Percentiles rank a stretch among this genome's conserved stretches.
These are phyloP conservation scores for Bipolaris bicolor DNA, from an alignment of 2,329 filamentous ascomycete genomes.

Conservation along the genomic window DNA sequence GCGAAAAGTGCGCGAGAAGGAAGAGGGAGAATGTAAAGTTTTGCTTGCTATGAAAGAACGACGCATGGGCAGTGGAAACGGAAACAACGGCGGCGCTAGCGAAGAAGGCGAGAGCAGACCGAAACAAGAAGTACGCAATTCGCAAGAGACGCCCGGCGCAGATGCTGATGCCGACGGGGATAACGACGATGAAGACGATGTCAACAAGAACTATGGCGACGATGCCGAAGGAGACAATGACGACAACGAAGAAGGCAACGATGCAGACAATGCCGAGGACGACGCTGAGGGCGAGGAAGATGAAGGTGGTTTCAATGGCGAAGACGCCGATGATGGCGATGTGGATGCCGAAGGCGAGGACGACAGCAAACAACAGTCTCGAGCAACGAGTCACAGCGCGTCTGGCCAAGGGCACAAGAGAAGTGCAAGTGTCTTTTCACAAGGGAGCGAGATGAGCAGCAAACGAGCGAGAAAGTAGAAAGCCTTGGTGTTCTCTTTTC, in stretches of 20 bases:
- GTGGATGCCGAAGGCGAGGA: conserved; percentile 45
- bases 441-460: conserved; percentile 43
- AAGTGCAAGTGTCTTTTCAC: conserved; percentile 81
- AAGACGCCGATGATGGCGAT: conserved; percentile 37
- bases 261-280: conserved; percentile 44
- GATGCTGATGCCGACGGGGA: conserved; percentile 32
- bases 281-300: conserved; percentile 28
- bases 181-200: conserved; percentile 22
- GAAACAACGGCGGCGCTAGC: conserved; percentile 23
- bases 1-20: conserved; percentile 75
- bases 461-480: conserved; percentile 43
- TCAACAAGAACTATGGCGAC: conserved; percentile 8
- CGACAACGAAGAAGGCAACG: conserved; percentile 26
- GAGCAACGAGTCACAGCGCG: conserved; percentile 33
- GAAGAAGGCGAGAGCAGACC: conserved; percentile 16
- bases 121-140: conserved; percentile 28
- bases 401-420: conserved; percentile 65
- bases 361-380: conserved; percentile 38
- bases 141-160: conserved; percentile 26
- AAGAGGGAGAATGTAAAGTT: conserved; percentile 67
- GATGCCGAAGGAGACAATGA: conserved; percentile 34
- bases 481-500: neutral
- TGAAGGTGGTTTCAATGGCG: conserved; percentile 32
- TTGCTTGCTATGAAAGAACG: conserved; percentile 48
- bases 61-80: conserved; percentile 23